Conservation (phyloP, 2,329 filamentous ascomycete species). For the Ophiostoma quercus region DNA sequence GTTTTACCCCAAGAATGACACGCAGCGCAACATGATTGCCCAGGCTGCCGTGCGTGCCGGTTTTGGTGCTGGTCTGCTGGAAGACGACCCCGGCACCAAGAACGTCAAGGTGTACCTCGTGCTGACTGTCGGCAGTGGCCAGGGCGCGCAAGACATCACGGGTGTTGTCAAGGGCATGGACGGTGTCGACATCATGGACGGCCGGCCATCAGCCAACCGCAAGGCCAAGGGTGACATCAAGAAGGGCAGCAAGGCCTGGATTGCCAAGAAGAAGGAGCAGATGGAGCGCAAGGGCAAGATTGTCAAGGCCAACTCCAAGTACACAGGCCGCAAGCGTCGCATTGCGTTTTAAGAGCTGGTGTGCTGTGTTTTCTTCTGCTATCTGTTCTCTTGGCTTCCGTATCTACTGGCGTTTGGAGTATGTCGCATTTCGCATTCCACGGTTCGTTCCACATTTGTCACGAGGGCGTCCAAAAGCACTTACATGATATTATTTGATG, state of each 20-base stretch:
- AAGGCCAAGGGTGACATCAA: slow-evolving; percentile 50
- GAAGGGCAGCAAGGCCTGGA: slow-evolving; percentile 83
- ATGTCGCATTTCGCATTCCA: not conserved
- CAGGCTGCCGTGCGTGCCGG: slow-evolving; percentile 86
- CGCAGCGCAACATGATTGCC: slow-evolving; percentile 87
- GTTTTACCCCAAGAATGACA: slow-evolving; percentile 95
- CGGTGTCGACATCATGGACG: slow-evolving; percentile 74
- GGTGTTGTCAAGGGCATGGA: slow-evolving; percentile 87
- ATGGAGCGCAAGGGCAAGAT: slow-evolving; percentile 94
- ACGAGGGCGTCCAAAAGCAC: not conserved
- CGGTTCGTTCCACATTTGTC: not conserved
- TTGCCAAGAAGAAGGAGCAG: slow-evolving; percentile 81
- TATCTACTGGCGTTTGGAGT: slow-evolving; percentile 15
- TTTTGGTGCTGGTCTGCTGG: slow-evolving; percentile 88
- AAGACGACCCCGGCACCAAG: slow-evolving; percentile 95
- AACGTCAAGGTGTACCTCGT: slow-evolving; percentile 96
- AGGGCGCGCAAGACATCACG: slow-evolving; percentile 70
- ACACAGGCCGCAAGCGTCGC: slow-evolving; percentile 83
- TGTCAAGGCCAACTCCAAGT: slow-evolving; percentile 87
- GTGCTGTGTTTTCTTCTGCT: not conserved
- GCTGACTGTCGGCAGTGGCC: slow-evolving; percentile 70
- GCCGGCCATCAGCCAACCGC: slow-evolving; percentile 50
- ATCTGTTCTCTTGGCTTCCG: not conserved
- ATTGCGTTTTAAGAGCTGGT: slow-evolving; percentile 59
- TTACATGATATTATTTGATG: not conserved